Evolutionary conservation across 495 filamentous ascomycete genomes (phyloP), one percentile per base, ranked within the genome.

Genomic region (Xylaria grammica): DNA sequence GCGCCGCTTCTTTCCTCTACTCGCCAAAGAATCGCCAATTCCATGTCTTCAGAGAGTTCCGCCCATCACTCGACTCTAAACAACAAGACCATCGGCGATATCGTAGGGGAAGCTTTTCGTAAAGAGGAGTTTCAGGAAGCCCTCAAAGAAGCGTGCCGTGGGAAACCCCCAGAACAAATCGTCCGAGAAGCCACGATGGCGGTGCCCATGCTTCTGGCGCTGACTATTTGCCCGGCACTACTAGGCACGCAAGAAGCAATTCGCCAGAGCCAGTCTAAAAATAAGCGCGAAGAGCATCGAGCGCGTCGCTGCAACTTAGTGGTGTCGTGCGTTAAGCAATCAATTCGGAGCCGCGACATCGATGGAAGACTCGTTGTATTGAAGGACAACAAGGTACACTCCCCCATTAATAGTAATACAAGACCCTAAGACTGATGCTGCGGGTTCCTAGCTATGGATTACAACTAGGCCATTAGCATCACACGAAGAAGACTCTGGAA

Each of bases 221-320:
- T 76, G 52, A 71, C 73, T 26, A 73, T 75, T 26, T 53, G 58
- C 42, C 80, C 80, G 13, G 80, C 79, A 24, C 68, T 81, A 17
- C 67, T 82, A 8, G 80, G 79, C 32, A 81, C 78, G 7, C 77
- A 76, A 46, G 80, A 82, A 65, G 77, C 79, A 6, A 78, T 82
- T 48, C 74, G 76, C 10, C 78, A 80, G 69, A 80, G 80, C 24
- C 80, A 82, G 45, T 73, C 72, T 1, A 74, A 79, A 62, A 79
- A 73, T 44, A 74, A 76, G 36, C 68, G 71, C 46, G 79, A 82
- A 70, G 74, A 80, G 59, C 79, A 82, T 65, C 73, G 80, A 11
- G 73, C 77, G 26, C 70, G 76, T 46, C 79, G 78, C 59, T 77
- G 72, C 11, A 79, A 82, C 68, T 69, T 82, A n/a, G 59, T 76